Conservation (phyloP, 352 stramenopile species). For the Elongisporangium prolatum region DNA sequence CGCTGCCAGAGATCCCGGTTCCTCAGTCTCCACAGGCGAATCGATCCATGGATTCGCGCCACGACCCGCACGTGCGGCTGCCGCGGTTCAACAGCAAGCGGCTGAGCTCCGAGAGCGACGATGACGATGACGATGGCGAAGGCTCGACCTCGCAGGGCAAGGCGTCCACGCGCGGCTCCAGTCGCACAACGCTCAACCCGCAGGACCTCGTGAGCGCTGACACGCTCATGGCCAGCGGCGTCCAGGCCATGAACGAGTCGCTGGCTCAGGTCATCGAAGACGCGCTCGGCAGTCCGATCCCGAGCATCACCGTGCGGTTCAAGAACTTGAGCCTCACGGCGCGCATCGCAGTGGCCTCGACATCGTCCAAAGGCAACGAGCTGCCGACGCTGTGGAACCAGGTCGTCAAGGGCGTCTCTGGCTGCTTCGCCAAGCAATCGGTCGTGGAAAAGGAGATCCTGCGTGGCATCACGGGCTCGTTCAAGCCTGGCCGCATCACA, state of each 20-base stretch:
- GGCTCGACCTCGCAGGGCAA: constrained; percentile 5
- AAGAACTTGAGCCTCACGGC: constrained; percentile 40
- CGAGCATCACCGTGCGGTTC: constrained; percentile 53
- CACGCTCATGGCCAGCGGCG: constrained; percentile 32
- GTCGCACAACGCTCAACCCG: constrained; percentile 10
- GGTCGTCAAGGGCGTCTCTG: constrained; percentile 3
- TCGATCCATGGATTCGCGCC: no score
- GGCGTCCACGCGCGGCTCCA: neutral
- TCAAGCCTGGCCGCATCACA: constrained; percentile 43
- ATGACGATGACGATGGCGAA: constrained; percentile 3
- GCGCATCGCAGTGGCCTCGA: constrained; percentile 4
- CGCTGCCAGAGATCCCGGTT: no score
- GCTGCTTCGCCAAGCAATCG: constrained; percentile 14
- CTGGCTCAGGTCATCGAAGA: constrained; percentile 37
- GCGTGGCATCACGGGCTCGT: constrained; percentile 32
- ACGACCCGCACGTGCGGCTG: constrained; percentile 6
- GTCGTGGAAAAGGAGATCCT: constrained; percentile 49
- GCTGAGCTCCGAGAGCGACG: constrained; percentile 9
- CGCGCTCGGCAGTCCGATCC: constrained; percentile 30
- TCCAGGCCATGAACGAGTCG: constrained; percentile 47
- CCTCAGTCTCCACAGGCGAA: no score
- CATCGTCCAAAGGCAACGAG: constrained; percentile 4
- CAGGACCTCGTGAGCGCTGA: constrained; percentile 40
- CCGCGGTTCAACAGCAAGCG: constrained; percentile 29
- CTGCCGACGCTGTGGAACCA: constrained; percentile 12